Conservation (phyloP, 352 stramenopile species). For the Phytophthora foliorum region DNA sequence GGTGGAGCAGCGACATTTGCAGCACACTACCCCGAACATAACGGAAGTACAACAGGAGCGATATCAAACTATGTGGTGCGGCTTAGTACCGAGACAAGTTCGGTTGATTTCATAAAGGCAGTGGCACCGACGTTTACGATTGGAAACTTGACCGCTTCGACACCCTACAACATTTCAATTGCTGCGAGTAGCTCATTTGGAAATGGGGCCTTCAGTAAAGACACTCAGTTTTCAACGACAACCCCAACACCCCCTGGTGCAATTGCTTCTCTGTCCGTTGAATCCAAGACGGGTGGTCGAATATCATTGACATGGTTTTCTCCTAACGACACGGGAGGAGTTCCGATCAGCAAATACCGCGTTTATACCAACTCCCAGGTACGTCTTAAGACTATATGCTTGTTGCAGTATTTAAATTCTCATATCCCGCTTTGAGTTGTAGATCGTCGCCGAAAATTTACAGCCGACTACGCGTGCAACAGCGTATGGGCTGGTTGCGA, state of each 20-base stretch:
- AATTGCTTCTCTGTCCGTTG: constrained; percentile 22
- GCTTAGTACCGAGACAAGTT: constrained; percentile 27
- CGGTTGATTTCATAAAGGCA: constrained; percentile 23
- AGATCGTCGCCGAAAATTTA: constrained; percentile 30
- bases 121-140: constrained; percentile 19
- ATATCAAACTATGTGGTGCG: constrained; percentile 51
- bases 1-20: constrained; percentile 52
- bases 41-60: constrained; percentile 51
- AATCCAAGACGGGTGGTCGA: constrained; percentile 47
- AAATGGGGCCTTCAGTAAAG: constrained; percentile 43
- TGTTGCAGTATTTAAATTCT: background rate
- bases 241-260: constrained; percentile 46
- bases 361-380: constrained; percentile 46
- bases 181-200: constrained; percentile 48
- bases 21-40: constrained; percentile 48
- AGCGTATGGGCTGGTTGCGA: constrained; percentile 42
- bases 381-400: too few relatives aligned
- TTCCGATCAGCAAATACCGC: constrained; percentile 69
- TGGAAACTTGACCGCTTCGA: constrained; percentile 43
- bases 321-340: constrained; percentile 61
- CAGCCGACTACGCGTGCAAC: constrained; percentile 17
- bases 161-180: constrained; percentile 50
- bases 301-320: constrained; percentile 50
- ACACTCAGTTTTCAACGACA: constrained; percentile 50
- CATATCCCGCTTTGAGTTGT: constrained; percentile 1